These are phyloP conservation scores for Luvunga scandens DNA, from an alignment of 345 rosid species.

Conservation along the genomic window DNA sequence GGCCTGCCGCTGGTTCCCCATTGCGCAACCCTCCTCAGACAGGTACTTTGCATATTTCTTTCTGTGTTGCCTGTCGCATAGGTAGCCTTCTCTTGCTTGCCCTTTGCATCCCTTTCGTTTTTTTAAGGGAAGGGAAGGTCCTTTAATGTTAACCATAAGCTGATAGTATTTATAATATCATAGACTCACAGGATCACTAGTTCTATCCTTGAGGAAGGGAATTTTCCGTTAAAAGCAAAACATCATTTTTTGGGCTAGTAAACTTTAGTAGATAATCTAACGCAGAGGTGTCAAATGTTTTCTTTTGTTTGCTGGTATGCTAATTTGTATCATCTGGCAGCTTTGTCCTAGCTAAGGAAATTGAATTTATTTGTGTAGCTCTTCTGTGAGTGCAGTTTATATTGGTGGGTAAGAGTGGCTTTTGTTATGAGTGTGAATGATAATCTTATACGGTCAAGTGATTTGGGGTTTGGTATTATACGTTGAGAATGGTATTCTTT, in stretches of 20 bases:
- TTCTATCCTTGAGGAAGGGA: too few relatives aligned
- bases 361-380: not conserved
- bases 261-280: not conserved
- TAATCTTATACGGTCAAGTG: too few relatives aligned
- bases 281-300: not conserved
- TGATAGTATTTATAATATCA: too few relatives aligned
- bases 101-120: not conserved
- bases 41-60: not conserved
- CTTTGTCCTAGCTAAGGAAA: not conserved
- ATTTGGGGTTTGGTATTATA: too few relatives aligned
- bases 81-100: not conserved
- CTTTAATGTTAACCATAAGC: too few relatives aligned
- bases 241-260: not conserved
- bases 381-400: too few relatives aligned
- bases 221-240: not conserved
- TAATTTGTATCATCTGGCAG: not conserved
- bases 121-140: too few relatives aligned
- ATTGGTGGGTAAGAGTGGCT: too few relatives aligned
- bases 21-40: slow-evolving; percentile 13
- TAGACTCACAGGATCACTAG: too few relatives aligned
- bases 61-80: not conserved
- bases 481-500: too few relatives aligned
- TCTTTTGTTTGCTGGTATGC: not conserved
- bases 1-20: slow-evolving; percentile 4
- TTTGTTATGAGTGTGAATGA: too few relatives aligned